These are phyloP conservation scores for Candida rishiriensis DNA, from an alignment of 805 yeast species.

Conservation along the genomic window DNA sequence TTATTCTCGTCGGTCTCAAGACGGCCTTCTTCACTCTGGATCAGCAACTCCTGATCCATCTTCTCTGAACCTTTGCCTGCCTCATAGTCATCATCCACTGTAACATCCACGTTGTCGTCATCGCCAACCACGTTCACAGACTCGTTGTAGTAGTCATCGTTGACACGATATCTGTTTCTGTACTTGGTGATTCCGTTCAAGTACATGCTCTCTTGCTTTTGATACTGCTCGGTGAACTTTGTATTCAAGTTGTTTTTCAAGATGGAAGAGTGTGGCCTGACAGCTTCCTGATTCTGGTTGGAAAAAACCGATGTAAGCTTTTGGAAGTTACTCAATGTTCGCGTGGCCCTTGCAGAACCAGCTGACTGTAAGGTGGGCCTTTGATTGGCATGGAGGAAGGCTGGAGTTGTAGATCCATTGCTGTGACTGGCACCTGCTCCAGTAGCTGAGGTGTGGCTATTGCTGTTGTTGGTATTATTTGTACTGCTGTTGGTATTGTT, in stretches of 20 bases:
- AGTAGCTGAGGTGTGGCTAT: too few species aligned
- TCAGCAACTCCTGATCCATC: slow-evolving; percentile 11
- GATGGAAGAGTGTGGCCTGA: slow-evolving; percentile 27
- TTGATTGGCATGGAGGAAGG: not conserved
- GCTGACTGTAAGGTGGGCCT: slow-evolving; percentile 6
- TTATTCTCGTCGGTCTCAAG: slow-evolving; percentile 17
- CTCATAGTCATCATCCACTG: slow-evolving; percentile 24
- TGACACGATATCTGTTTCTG: slow-evolving; percentile 29
- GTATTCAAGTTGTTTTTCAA: slow-evolving; percentile 29
- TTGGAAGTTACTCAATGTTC: slow-evolving; percentile 16
- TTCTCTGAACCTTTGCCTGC: slow-evolving; percentile 14
- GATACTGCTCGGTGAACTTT: slow-evolving; percentile 36
- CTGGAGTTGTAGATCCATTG: too few species aligned
- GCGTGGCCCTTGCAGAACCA: slow-evolving; percentile 9
- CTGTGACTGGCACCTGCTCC: too few species aligned
- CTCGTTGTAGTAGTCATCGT: slow-evolving; percentile 52
- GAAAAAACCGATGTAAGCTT: slow-evolving; percentile 12
- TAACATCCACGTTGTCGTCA: slow-evolving; percentile 25
- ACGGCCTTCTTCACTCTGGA: slow-evolving; percentile 14
- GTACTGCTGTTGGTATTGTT: not conserved
- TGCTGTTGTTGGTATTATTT: not conserved
- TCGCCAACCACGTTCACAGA: slow-evolving; percentile 39
- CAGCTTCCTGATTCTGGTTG: slow-evolving; percentile 11
- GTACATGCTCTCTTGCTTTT: slow-evolving; percentile 51
- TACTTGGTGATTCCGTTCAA: slow-evolving; percentile 38